phyloP scores from a whole-genome alignment of 1,139 yeast genomes.

The Geotrichum citri-aurantii region DNA sequence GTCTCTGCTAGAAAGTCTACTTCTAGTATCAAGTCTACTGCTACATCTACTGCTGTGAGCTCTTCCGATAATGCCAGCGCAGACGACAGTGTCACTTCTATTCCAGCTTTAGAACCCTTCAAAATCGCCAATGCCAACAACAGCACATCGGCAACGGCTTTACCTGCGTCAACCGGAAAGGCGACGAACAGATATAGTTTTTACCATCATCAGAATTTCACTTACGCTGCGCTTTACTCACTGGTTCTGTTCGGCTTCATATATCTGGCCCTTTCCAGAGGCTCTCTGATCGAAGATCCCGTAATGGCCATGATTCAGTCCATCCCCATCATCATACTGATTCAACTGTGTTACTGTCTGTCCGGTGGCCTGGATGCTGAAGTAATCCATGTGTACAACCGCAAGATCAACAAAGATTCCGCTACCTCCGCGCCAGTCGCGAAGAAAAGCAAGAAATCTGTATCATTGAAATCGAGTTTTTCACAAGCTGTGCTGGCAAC shows the following conservation, averaged over 20 bases:
- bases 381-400: conserved; percentile 2
- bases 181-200: neutral
- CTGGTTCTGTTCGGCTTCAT: conserved; percentile 8
- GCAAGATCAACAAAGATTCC: neutral
- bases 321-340: conserved; percentile 22
- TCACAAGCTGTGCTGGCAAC: conserved; percentile 32
- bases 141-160: neutral
- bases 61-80: neutral
- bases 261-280: conserved; percentile 18
- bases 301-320: conserved; percentile 26
- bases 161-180: neutral
- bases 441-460: conserved; percentile 19
- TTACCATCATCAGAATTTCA: conserved; percentile 14
- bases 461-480: conserved; percentile 15
- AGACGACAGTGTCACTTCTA: neutral
- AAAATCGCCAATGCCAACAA: neutral
- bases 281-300: conserved; percentile 21
- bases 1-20: neutral
- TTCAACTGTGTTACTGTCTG: conserved; percentile 29
- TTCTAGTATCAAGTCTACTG: neutral
- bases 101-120: conserved; percentile 9
- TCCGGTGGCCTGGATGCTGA: conserved; percentile 24
- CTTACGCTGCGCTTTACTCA: conserved; percentile 13
- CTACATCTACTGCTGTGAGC: neutral
- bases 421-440: neutral